Base-by-base conservation (phyloP, 768 basidiomycete species). In the Infundibulicybe gibba region DNA sequence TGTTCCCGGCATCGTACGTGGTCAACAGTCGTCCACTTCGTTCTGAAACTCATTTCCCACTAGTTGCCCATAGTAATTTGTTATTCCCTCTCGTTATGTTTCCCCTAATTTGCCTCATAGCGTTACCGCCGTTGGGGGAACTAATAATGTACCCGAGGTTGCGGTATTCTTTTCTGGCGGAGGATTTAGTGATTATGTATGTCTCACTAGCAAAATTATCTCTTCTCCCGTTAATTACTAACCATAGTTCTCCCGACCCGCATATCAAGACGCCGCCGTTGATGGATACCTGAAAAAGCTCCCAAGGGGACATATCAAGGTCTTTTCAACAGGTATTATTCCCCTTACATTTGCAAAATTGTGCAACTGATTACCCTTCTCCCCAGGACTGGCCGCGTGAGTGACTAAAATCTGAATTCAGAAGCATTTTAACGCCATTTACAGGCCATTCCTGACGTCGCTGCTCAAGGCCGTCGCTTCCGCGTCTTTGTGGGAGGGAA, bases 111-210 rank as follows among this genome's bases (percentile, higher is more conserved):
- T 32, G 6, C 10, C n/a, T 2, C 19, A 4, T 40, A 82, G 81
- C 48, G 78, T 84, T 19, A 84, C 82, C 3, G 49, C 79, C 2
- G 81, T 84, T 6, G 82, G 82, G 5, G 83, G 74, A 10, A 82
- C 81, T 16, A n/a, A 47, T 2, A 57, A 52, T 31, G 45, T 55
- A 21, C 80, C 77, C 1, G 81, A 83, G 54, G 63, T 61, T 19
- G 74, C 71, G 0, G 69, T 64, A n/a, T 51, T 19, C 41, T 77
- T 83, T 61, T 80, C 78, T 9, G 77, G 79, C 1, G 81, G 81
- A 10, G 80, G 81, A 6, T 83, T 82, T 61, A 79, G 77, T 59
- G 65, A 77, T 47, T 72, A 74, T 44, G 77, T 78, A 16, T 44
- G 66, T 63, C 39, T 8, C 40, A 40, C 42, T 53, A 16, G 25